Conservation (phyloP, 2,329 filamentous ascomycete genomes). For the Arthrinium puccinioides region DNA sequence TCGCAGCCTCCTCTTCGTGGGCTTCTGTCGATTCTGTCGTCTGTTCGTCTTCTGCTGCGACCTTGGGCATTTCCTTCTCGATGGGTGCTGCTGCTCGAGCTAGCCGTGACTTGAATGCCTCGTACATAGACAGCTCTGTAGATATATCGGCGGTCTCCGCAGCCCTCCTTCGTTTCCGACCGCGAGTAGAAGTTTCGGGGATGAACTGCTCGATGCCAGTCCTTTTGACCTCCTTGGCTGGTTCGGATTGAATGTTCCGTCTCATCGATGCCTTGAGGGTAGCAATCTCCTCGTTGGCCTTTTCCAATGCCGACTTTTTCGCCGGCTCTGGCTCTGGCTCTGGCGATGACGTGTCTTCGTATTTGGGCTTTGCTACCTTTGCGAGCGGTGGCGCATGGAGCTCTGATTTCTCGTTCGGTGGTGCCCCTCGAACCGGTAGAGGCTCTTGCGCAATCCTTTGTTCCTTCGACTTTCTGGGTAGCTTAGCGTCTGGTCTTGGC, state of each 20-base stretch:
- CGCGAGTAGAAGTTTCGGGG: conserved; percentile 61
- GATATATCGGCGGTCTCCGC: conserved; percentile 41
- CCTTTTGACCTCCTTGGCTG: conserved; percentile 52
- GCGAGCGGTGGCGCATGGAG: conserved; percentile 4
- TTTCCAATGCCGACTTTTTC: conserved; percentile 51
- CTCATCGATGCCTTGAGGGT: conserved; percentile 77
- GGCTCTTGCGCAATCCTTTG: conserved; percentile 16
- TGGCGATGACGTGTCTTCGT: conserved; percentile 23
- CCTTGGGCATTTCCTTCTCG: conserved; percentile 22
- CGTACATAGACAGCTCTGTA: conserved; percentile 65
- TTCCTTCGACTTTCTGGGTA: conserved; percentile 21
- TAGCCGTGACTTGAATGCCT: conserved; percentile 73
- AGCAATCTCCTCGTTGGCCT: conserved; percentile 73
- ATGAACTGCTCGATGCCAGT: conserved; percentile 68
- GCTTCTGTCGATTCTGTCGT: conserved; percentile 15
- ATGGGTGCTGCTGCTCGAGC: conserved; percentile 35
- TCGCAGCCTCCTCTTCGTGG: conserved; percentile 61
- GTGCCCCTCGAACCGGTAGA: conserved; percentile 20
- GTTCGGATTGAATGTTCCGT: conserved; percentile 46
- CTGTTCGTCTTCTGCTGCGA: conserved; percentile 18
- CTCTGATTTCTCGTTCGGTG: conserved; percentile 11
- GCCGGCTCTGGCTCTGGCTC: conserved; percentile 26
- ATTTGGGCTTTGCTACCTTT: conserved; percentile 9
- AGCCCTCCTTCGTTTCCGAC: conserved; percentile 61
- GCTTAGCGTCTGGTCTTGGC: conserved; percentile 16